These are phyloP conservation scores for Scheffersomyces illinoinensis DNA, from an alignment of 1,139 yeast species.

Conservation along the genomic window DNA sequence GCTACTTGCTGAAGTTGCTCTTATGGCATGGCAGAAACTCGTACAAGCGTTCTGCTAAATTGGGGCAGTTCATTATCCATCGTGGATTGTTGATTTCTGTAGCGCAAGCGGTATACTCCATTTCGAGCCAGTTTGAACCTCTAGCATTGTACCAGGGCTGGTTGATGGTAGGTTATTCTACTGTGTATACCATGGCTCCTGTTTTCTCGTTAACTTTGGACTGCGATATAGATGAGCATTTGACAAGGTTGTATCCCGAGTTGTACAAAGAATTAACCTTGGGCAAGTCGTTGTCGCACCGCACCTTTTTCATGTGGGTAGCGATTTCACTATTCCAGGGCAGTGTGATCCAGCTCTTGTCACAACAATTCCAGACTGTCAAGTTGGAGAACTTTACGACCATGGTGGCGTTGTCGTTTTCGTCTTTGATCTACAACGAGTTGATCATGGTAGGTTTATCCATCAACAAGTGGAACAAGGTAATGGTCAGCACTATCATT, in stretches of 20 bases:
- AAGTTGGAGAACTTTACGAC: conserved; percentile 53
- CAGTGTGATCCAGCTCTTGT: conserved; percentile 69
- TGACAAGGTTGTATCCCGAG: conserved; percentile 92
- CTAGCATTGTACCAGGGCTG: conserved; percentile 93
- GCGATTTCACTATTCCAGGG: conserved; percentile 89
- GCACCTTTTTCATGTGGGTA: conserved; percentile 91
- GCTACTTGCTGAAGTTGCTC: conserved; percentile 79
- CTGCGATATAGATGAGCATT: conserved; percentile 85
- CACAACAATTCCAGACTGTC: conserved; percentile 77
- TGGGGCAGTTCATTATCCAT: conserved; percentile 94
- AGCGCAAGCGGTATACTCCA: conserved; percentile 93
- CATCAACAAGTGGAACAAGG: conserved; percentile 84
- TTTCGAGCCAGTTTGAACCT: conserved; percentile 87
- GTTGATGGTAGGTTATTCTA: conserved; percentile 98
- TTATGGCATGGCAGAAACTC: conserved; percentile 99
- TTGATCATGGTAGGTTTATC: conserved; percentile 91
- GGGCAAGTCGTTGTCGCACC: conserved; percentile 83
- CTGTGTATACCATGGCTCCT: conserved; percentile 97
- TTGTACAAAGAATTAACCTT: conserved; percentile 87
- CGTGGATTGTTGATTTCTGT: conserved; percentile 92
- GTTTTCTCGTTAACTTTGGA: conserved; percentile 92
- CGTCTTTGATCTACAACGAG: conserved; percentile 81
- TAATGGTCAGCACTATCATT: conserved; percentile 73
- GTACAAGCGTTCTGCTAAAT: conserved; percentile 90
- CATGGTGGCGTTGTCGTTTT: conserved; percentile 84